These are phyloP conservation scores for Leishmania major DNA, from an alignment of 208 protist species.

Conservation along the genomic window DNA sequence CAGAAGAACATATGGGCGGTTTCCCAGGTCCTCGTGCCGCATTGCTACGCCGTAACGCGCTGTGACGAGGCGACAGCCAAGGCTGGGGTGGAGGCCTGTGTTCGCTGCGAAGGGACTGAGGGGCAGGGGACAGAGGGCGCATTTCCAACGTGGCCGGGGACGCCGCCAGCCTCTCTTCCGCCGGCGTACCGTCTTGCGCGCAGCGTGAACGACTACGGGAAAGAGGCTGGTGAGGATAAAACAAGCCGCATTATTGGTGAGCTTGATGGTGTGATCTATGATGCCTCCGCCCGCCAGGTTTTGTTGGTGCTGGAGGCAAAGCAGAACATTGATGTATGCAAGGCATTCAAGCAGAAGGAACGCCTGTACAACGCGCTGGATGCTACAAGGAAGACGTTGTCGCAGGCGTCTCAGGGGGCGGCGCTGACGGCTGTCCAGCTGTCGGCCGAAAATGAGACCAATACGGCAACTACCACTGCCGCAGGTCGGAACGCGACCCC, in stretches of 20 bases:
- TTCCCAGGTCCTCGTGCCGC: constrained; percentile 22
- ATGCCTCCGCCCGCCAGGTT: constrained; percentile 13
- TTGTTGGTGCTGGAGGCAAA: constrained; percentile 30
- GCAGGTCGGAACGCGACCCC: too few species aligned
- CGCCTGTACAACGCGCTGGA: constrained; percentile 21
- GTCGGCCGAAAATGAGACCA: neutral
- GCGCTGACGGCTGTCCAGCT: too few species aligned
- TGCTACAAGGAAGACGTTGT: neutral
- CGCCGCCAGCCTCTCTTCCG: neutral
- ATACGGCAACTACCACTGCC: too few species aligned
- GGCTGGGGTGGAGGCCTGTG: constrained; percentile 23
- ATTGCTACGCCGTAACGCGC: constrained; percentile 14
- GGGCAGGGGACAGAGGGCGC: too few species aligned
- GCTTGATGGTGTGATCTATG: constrained; percentile 27
- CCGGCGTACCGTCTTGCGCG: constrained; percentile 16
- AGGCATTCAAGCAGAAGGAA: constrained; percentile 22
- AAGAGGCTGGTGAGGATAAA: neutral
- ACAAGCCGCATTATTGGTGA: constrained; percentile 4
- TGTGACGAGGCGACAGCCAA: constrained; percentile 8
- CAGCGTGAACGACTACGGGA: constrained; percentile 16
- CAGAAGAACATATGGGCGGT: neutral
- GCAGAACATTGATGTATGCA: constrained; percentile 34
- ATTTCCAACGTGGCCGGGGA: too few species aligned
- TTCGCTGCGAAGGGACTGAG: too few species aligned
- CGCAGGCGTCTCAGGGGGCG: neutral